phyloP scores from a whole-genome alignment of 129 eudicot genomes.

The Smallanthus sonchifolius region DNA sequence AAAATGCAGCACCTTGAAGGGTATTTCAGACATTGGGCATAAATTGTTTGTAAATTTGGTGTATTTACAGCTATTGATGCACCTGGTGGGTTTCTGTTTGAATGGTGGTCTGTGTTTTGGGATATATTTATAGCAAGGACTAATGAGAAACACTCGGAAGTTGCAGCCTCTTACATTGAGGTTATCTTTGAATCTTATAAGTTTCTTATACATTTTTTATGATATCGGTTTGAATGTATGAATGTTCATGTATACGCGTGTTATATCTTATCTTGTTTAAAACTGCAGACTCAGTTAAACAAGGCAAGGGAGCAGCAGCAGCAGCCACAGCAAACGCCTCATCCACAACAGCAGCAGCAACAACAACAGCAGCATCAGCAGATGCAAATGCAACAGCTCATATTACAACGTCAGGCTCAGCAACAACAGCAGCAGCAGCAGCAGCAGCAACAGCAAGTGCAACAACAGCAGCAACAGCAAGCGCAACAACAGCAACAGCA shows the following conservation, averaged over 20 bases:
- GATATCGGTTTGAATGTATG: too few relatives aligned
- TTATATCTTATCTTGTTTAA: neutral
- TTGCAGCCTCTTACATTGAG: conserved; percentile 99
- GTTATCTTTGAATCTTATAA: conserved; percentile 30
- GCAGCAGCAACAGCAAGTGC: conserved; percentile 63
- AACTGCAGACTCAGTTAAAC: conserved; percentile 70
- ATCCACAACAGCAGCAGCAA: conserved; percentile 63
- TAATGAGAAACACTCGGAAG: conserved; percentile 95
- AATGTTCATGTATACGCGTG: too few relatives aligned
- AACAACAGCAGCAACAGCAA: conserved; percentile 54
- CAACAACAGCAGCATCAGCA: conserved; percentile 65
- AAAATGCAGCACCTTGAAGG: neutral
- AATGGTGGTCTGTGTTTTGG: conserved; percentile 99
- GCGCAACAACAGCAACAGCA: conserved; percentile 68
- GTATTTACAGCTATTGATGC: conserved; percentile 87
- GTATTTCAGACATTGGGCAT: neutral
- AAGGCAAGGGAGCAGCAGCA: conserved; percentile 93
- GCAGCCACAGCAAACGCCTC: conserved; percentile 54
- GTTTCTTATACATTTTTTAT: too few relatives aligned
- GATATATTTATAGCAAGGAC: conserved; percentile 96
- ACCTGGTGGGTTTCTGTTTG: conserved; percentile 98
- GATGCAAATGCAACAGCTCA: conserved; percentile 63
- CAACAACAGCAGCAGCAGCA: conserved; percentile 59
- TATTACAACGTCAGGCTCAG: conserved; percentile 64
- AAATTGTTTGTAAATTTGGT: conserved; percentile 1